Conservation (phyloP, 2,329 filamentous ascomycete species). For the Penicillium sp. region DNA sequence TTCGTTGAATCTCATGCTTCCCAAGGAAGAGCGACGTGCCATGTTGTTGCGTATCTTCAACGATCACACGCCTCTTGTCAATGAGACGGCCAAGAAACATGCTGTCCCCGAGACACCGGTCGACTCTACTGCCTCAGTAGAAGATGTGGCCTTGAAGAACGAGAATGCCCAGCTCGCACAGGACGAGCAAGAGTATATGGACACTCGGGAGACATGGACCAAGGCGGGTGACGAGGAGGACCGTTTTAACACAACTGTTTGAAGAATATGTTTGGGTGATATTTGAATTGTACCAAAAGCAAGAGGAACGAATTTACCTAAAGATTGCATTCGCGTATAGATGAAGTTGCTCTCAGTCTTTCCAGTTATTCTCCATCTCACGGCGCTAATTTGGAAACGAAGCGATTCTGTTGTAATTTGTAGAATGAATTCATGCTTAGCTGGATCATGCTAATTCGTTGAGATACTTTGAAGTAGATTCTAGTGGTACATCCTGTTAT, state of each 20-base stretch:
- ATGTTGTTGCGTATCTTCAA: conserved; percentile 91
- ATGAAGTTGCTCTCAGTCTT: conserved; percentile 4
- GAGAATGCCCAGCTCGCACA: conserved; percentile 38
- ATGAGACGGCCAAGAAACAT: conserved; percentile 38
- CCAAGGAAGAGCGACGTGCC: conserved; percentile 89
- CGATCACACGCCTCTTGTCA: conserved; percentile 76
- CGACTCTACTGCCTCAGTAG: conserved; percentile 24
- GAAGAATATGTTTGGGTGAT: conserved; percentile 4
- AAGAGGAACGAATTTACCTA: conserved; percentile 15
- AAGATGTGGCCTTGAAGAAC: conserved; percentile 35
- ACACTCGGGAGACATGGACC: conserved; percentile 41
- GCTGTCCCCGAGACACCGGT: conserved; percentile 9
- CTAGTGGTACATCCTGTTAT: too few relatives aligned
- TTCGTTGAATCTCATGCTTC: conserved; percentile 92
- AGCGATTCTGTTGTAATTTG: too few relatives aligned
- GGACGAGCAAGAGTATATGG: conserved; percentile 39
- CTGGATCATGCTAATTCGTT: too few relatives aligned
- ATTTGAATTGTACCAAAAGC: not conserved
- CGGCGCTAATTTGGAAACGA: too few relatives aligned
- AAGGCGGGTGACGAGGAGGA: conserved; percentile 44
- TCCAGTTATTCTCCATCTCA: too few relatives aligned
- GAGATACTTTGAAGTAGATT: too few relatives aligned
- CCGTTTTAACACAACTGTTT: conserved; percentile 44
- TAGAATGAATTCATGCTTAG: too few relatives aligned
- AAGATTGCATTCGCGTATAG: conserved; percentile 13